Percentiles rank a stretch among this genome's conserved stretches.
These are phyloP conservation scores for Linnemannia schmuckeri DNA, from an alignment of 192 early-diverging fungal genomes.

Conservation along the genomic window DNA sequence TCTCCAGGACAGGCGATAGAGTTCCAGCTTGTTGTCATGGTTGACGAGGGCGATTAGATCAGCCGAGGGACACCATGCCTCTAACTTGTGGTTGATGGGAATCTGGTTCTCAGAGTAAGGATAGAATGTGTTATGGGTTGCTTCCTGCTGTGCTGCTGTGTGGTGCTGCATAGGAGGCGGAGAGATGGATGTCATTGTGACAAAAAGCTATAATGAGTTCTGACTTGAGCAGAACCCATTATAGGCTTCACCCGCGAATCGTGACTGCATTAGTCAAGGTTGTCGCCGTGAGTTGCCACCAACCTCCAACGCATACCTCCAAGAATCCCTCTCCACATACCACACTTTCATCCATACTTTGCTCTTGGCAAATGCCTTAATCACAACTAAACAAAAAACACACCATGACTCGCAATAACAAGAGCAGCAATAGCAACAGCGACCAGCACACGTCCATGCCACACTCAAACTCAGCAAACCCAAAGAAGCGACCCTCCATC, in stretches of 20 bases:
- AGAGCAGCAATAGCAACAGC: neutral
- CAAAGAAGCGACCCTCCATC: neutral
- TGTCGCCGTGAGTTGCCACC: neutral
- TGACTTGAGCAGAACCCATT: neutral
- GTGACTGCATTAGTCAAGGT: neutral
- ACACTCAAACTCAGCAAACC: neutral
- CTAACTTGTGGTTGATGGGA: constrained; percentile 7
- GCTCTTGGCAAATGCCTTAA: neutral
- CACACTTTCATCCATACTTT: neutral
- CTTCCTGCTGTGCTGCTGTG: neutral
- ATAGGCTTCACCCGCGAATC: too few relatives aligned
- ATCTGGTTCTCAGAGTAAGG: constrained; percentile 33
- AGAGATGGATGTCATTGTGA: neutral
- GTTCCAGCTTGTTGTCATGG: constrained; percentile 32
- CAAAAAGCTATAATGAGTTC: neutral
- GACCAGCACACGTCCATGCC: neutral
- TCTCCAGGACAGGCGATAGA: constrained; percentile 46
- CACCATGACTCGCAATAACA: neutral
- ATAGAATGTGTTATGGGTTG: constrained; percentile 14
- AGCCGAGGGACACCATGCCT: constrained; percentile 40
- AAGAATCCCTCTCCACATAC: neutral
- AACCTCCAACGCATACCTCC: neutral
- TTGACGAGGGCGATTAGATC: constrained; percentile 42
- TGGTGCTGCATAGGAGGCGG: neutral
- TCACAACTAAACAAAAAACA: neutral